Conservation (phyloP, 768 basidiomycete species). For the Mycena polygramma region DNA sequence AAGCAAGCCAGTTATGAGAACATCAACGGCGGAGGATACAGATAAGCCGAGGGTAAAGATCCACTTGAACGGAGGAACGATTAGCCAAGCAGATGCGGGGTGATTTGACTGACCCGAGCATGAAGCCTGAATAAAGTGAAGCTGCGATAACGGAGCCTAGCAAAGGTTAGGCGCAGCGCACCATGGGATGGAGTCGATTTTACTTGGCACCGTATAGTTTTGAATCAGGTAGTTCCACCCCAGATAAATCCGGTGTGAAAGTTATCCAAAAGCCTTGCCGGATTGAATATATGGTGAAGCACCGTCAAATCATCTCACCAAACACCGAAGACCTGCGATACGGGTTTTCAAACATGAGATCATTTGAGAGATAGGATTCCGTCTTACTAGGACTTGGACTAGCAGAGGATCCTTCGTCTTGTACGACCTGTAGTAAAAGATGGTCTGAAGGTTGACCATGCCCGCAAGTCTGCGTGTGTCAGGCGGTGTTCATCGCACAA, state of each 20-base stretch:
- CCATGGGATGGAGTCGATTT: conserved; percentile 47
- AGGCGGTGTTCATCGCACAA: too few relatives aligned
- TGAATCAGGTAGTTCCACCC: conserved; percentile 45
- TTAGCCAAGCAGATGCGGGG: too few relatives aligned
- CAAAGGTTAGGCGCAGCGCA: conserved; percentile 31
- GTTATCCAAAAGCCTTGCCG: conserved; percentile 45
- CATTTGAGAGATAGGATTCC: neutral
- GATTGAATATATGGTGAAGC: neutral
- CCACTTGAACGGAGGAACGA: conserved; percentile 51
- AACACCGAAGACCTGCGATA: conserved; percentile 9
- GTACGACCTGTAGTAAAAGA: conserved; percentile 28
- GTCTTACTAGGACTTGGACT: conserved; percentile 19
- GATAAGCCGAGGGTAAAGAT: conserved; percentile 65
- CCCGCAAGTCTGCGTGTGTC: conserved; percentile 21
- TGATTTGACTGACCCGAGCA: conserved; percentile 27
- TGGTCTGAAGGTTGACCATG: conserved; percentile 24
- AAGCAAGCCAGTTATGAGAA: conserved; percentile 62
- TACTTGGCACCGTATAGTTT: conserved; percentile 42
- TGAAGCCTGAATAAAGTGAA: conserved; percentile 36
- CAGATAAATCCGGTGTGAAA: conserved; percentile 50
- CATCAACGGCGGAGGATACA: conserved; percentile 62
- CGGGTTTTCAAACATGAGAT: neutral
- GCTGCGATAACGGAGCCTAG: conserved; percentile 39
- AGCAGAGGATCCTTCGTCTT: conserved; percentile 13
- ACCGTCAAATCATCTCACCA: neutral